Conservation (phyloP, 2,329 filamentous ascomycete species). For the Talaromyces rugulosus region DNA sequence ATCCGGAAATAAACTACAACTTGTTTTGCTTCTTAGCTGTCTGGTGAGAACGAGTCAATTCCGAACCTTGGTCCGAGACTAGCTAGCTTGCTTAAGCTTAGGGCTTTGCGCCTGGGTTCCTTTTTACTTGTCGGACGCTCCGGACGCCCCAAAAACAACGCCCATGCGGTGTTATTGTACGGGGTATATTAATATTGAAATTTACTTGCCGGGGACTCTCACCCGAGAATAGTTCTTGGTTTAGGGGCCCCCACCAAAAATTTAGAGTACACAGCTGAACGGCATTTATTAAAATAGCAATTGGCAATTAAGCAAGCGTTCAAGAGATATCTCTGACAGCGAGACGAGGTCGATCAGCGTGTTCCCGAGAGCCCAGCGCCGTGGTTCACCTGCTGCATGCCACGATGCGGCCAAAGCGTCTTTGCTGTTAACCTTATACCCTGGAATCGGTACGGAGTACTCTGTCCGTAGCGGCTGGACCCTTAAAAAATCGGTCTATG, state of each 20-base stretch:
- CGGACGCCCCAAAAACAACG: background rate
- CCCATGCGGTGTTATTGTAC: background rate
- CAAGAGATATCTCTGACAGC: background rate
- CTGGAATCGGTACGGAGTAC: too few relatives aligned
- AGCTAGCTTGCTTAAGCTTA: background rate
- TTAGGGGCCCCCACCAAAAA: background rate
- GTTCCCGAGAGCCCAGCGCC: slow-evolving; percentile 8
- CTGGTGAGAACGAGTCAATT: background rate
- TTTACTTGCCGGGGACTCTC: background rate
- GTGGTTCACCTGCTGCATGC: slow-evolving; percentile 13
- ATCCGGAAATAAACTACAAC: background rate
- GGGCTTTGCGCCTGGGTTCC: background rate
- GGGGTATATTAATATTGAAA: background rate
- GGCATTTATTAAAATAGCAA: background rate
- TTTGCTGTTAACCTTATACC: background rate
- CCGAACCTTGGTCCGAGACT: background rate
- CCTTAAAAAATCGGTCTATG: background rate
- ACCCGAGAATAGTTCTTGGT: background rate
- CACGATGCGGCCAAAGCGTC: slow-evolving; percentile 13
- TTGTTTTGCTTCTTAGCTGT: background rate
- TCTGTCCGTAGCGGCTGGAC: too few relatives aligned
- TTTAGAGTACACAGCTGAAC: background rate
- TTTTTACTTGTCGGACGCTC: background rate
- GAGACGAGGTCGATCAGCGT: background rate
- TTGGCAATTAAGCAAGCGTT: background rate